Evolutionary conservation across 2,329 filamentous ascomycete species (phyloP).

Genomic region (Sarocladium kiliense): DNA sequence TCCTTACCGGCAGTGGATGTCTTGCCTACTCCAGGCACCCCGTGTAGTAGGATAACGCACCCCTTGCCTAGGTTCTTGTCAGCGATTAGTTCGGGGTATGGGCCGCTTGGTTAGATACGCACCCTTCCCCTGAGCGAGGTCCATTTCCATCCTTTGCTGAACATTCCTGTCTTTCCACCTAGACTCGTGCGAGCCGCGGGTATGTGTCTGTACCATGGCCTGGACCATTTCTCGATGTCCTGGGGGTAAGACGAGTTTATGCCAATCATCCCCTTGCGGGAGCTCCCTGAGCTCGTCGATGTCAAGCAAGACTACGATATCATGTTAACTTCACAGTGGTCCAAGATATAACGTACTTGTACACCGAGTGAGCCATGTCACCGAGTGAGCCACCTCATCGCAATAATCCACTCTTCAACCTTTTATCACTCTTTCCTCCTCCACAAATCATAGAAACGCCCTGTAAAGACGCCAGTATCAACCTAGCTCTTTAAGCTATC

Average conservation of each 20-base stretch:
- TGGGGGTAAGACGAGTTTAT: background rate
- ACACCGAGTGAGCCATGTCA: background rate
- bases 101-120: background rate
- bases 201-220: background rate
- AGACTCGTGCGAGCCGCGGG: background rate
- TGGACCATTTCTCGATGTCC: background rate
- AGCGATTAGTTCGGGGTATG: no score
- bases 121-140: background rate
- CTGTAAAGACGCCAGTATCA: no score
- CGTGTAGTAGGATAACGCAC: constrained; percentile 39
- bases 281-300: background rate
- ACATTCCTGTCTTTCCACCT: background rate
- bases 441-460: no score
- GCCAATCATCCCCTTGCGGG: background rate
- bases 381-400: background rate
- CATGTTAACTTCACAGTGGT: background rate
- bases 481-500: no score
- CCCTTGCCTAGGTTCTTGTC: constrained; percentile 39
- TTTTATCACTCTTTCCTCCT: no score
- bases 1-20: constrained; percentile 35
- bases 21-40: constrained; percentile 43
- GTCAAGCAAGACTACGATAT: background rate
- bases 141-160: background rate
- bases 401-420: no score
- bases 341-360: background rate